Evolutionary conservation across 345 rosid species (phyloP), one percentile per base, ranked within the genome.

Genomic region (Corchorus capsularis): DNA sequence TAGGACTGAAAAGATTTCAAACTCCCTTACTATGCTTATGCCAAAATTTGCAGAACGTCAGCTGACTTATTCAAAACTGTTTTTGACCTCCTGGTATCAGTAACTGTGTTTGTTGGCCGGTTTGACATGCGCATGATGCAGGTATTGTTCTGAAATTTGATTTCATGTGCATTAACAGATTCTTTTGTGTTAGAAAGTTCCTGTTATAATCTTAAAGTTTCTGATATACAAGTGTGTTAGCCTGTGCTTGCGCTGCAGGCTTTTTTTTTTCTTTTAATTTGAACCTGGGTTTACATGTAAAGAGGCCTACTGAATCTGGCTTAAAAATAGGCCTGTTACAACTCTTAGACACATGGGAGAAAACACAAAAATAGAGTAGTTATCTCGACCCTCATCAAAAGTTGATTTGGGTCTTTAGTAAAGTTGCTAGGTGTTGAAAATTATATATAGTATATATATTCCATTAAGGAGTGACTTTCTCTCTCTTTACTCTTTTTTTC

Each of bases 41-140:
- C 75, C 78, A 35, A 77, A 19, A 86, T 56, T 79, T 86, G 82
- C 97, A 96, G 99, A 87, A 93, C 99, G 59, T 96, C 98, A 63
- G 97, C 99, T 61, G 99, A 96, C 86, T 87, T 96, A 77, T 96
- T 96, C 83, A 96, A 96, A 90, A 92, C 99, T 65, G 91, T 83
- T 69, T 96, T 96, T 87, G 99, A 96, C 85, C 99, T 96, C 79
- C 82, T 96, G 78, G 98, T 96, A 76, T 96, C 99, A 37, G 97
- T 96, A 76, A 96, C 99, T 20, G 85, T 96, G n/a, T 96, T 96
- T 87, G 89, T 96, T 83, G 99, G 99, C 62, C 97, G 98, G 76
- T 96, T 96, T 89, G 99, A 96, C 82, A 96, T 96, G 99, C 94
- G 99, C 41, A 93, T 93, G 99, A 93, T 96, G 95, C 98, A 96